Percentiles rank a stretch among this genome's conserved stretches.
Conservation (phyloP, 805 yeast genomes). For the Scheffersomyces stipitis region DNA sequence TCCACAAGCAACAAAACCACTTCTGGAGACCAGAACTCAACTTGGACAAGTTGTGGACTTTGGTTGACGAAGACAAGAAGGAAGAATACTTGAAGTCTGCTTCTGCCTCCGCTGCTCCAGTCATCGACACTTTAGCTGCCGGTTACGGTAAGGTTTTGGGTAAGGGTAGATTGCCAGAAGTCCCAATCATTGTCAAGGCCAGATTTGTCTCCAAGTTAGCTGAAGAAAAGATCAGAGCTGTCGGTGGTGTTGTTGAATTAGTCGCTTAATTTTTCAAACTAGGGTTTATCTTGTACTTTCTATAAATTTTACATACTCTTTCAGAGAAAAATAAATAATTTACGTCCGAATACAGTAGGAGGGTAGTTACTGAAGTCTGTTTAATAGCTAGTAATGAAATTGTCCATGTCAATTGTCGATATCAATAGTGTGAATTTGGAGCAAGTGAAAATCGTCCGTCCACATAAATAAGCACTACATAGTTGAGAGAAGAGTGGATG, state of each 20-base stretch:
- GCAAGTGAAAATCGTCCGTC: no score
- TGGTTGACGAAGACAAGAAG: constrained; percentile 90
- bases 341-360: no score
- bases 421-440: no score
- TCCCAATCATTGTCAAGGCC: constrained; percentile 98
- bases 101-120: constrained; percentile 91
- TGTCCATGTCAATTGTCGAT: no score
- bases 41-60: constrained; percentile 98
- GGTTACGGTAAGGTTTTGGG: constrained; percentile 99
- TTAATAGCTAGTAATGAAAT: no score
- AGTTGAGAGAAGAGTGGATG: no score
- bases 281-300: not conserved
- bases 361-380: no score
- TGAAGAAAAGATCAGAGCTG: constrained; percentile 99
- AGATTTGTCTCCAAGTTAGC: constrained; percentile 99
- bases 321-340: not conserved
- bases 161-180: constrained; percentile 97
- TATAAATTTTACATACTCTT: not conserved
- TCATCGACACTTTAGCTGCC: constrained; percentile 97
- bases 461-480: no score
- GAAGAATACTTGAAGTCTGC: constrained; percentile 88
- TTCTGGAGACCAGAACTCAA: constrained; percentile 98
- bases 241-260: constrained; percentile 99
- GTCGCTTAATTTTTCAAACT: constrained; percentile 70
- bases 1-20: constrained; percentile 92